Percentiles rank a stretch among this genome's conserved stretches.
phyloP scores from a whole-genome alignment of 2,329 filamentous ascomycete genomes.

The Pyricularia pennisetigena region DNA sequence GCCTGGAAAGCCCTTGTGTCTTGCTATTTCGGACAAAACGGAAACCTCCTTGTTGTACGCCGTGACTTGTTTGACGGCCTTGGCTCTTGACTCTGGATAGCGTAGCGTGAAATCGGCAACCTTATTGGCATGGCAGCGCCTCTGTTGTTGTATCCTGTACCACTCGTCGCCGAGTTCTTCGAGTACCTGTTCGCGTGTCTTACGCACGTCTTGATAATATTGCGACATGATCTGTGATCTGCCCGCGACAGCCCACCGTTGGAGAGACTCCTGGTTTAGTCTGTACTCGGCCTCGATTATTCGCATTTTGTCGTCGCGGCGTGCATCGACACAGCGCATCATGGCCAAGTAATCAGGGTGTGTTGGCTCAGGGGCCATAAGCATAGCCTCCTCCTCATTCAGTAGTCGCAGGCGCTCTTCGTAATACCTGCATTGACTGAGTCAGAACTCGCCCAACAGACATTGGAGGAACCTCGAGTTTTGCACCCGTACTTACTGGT shows the following conservation, averaged over 20 bases:
- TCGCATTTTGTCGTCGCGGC: slow-evolving; percentile 69
- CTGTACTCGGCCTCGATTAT: slow-evolving; percentile 65
- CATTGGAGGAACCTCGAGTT: neutral
- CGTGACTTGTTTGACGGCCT: slow-evolving; percentile 74
- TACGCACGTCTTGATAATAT: slow-evolving; percentile 78
- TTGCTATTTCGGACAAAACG: slow-evolving; percentile 79
- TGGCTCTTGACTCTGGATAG: slow-evolving; percentile 66
- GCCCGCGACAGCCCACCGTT: slow-evolving; percentile 68
- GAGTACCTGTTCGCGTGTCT: slow-evolving; percentile 70
- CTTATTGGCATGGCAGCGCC: slow-evolving; percentile 57
- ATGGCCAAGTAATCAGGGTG: slow-evolving; percentile 89
- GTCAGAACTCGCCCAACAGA: neutral
- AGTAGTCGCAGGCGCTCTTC: slow-evolving; percentile 79
- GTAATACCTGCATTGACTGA: slow-evolving; percentile 55
- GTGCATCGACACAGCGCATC: slow-evolving; percentile 75
- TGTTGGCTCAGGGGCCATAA: slow-evolving; percentile 51
- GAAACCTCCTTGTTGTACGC: slow-evolving; percentile 95
- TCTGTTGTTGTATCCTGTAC: slow-evolving; percentile 86
- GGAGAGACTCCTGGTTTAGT: slow-evolving; percentile 63
- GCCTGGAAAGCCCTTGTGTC: slow-evolving; percentile 92
- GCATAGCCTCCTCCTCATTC: slow-evolving; percentile 58
- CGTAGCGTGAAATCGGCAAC: slow-evolving; percentile 74
- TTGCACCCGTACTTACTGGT: slow-evolving; percentile 43
- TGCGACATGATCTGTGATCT: slow-evolving; percentile 81
- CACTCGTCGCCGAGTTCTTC: slow-evolving; percentile 79